These are phyloP conservation scores for Diutina neorugosa DNA, from an alignment of 1,139 yeast genomes.

Conservation along the genomic window DNA sequence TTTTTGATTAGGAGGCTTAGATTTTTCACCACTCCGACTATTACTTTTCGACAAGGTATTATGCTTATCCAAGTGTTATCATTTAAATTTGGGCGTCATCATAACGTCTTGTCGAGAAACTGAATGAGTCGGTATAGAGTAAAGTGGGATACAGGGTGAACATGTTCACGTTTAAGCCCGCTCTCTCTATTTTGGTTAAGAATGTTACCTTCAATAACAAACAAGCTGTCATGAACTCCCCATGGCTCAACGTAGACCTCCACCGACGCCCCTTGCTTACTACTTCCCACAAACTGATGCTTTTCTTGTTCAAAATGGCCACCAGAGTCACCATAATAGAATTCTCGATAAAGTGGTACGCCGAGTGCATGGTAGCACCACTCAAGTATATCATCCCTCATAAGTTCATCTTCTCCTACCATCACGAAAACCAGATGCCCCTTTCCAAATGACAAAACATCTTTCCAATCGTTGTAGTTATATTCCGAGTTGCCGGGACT, in stretches of 20 bases:
- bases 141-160: constrained; percentile 10
- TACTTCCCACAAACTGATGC: not conserved
- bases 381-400: constrained; percentile 3
- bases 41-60: too few species aligned
- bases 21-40: too few species aligned
- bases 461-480: not conserved
- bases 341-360: not conserved
- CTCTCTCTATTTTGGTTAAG: constrained; percentile 7
- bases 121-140: constrained; percentile 7
- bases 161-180: constrained; percentile 7
- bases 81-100: too few species aligned
- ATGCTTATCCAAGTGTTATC: too few species aligned
- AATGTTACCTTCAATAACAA: constrained; percentile 20
- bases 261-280: constrained; percentile 10
- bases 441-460: not conserved
- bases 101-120: constrained; percentile 7
- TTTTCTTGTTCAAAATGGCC: not conserved
- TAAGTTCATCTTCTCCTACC: constrained; percentile 4
- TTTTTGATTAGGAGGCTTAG: too few species aligned
- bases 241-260: constrained; percentile 26
- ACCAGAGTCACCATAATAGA: not conserved
- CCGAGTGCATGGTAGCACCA: constrained; percentile 1
- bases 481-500: not conserved
- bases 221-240: constrained; percentile 30
- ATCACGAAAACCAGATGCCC: not conserved